Evolutionary conservation across 805 yeast species (phyloP).

Genomic region (Candida khao-thaluensis): DNA sequence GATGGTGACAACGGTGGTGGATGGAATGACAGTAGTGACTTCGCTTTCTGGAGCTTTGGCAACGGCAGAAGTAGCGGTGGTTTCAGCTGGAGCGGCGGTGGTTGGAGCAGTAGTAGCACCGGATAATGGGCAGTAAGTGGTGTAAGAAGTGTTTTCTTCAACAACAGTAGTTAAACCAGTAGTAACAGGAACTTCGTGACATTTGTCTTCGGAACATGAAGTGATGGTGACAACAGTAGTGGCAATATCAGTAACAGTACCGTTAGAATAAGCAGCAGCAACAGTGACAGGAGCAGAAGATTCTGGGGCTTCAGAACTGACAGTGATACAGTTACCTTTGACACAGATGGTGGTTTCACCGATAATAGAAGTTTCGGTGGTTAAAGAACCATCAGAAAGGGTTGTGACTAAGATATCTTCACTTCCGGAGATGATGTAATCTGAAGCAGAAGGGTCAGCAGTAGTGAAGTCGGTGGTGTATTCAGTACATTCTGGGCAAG

Average conservation of each 20-base stretch:
- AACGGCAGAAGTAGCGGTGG: neutral
- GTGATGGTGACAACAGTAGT: conserved; percentile 23
- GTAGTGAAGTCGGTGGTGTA: conserved; percentile 17
- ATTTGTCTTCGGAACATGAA: conserved; percentile 34
- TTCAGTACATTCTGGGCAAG: conserved; percentile 16
- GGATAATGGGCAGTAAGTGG: conserved; percentile 32
- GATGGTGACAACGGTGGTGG: conserved; percentile 23
- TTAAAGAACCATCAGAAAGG: conserved; percentile 11
- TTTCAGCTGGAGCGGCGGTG: conserved; percentile 13
- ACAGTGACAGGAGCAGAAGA: conserved; percentile 11
- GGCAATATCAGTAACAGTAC: conserved; percentile 21
- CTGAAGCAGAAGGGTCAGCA: conserved; percentile 15
- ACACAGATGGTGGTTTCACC: conserved; percentile 11
- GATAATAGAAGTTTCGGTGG: conserved; percentile 11
- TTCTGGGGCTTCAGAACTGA: conserved; percentile 12
- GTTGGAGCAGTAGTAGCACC: conserved; percentile 9
- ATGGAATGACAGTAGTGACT: conserved; percentile 8
- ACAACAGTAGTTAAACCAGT: conserved; percentile 37
- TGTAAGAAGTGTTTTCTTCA: conserved; percentile 25
- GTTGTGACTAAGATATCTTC: conserved; percentile 17
- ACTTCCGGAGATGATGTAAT: conserved; percentile 11
- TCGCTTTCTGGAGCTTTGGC: conserved; percentile 7
- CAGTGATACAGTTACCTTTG: conserved; percentile 13
- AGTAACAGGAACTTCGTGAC: conserved; percentile 27
- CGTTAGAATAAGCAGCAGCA: conserved; percentile 7